These are phyloP conservation scores for Phytopythium litorale DNA, from an alignment of 352 stramenopile species.

Conservation along the genomic window DNA sequence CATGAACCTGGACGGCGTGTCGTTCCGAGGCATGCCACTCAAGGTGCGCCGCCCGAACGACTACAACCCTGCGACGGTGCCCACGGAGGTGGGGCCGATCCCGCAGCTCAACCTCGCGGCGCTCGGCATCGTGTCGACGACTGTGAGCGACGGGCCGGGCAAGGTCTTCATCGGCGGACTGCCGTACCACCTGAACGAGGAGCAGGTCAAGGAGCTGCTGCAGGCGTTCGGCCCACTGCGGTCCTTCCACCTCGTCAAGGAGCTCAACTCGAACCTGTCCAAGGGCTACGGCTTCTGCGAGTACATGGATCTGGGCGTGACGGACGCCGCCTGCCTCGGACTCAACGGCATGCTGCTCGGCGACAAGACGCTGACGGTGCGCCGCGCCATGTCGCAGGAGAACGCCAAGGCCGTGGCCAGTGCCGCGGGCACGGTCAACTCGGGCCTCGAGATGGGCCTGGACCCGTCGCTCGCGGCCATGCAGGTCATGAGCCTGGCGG, in stretches of 20 bases:
- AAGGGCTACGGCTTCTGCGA: slow-evolving; percentile 99
- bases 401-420: slow-evolving; percentile 63
- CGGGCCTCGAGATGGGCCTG: slow-evolving; percentile 58
- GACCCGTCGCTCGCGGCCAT: slow-evolving; percentile 62
- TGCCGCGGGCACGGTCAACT: slow-evolving; percentile 63
- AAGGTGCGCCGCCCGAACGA: slow-evolving; percentile 97
- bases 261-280: slow-evolving; percentile 84
- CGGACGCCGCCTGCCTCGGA: slow-evolving; percentile 89
- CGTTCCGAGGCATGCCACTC: slow-evolving; percentile 92
- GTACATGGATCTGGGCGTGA: slow-evolving; percentile 91
- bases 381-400: slow-evolving; percentile 79
- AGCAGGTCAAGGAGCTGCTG: slow-evolving; percentile 94
- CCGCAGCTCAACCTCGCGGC: slow-evolving; percentile 87
- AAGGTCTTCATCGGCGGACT: slow-evolving; percentile 98
- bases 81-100: slow-evolving; percentile 82
- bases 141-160: slow-evolving; percentile 95
- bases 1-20: slow-evolving; percentile 95
- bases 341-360: slow-evolving; percentile 95
- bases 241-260: slow-evolving; percentile 97
- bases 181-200: slow-evolving; percentile 95
- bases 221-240: slow-evolving; percentile 93
- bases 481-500: slow-evolving; percentile 67
- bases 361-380: slow-evolving; percentile 90
- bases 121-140: slow-evolving; percentile 94
- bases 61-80: slow-evolving; percentile 93